Conservation (phyloP, 495 filamentous ascomycete genomes). For the Cenococcum geophilum region DNA sequence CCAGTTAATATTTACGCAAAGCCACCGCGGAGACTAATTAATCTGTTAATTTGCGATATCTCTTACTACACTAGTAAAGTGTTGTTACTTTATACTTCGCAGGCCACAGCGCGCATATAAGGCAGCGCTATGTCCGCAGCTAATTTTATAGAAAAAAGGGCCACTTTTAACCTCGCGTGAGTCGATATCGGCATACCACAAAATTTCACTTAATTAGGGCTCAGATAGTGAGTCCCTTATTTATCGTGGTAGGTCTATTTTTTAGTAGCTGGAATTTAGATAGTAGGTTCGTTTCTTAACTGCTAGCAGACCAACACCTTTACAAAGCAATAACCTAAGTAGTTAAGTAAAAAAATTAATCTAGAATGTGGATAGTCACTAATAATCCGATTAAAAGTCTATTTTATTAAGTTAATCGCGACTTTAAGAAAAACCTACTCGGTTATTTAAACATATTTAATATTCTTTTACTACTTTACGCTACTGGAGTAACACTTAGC, state of each 20-base stretch:
- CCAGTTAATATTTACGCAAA: no score
- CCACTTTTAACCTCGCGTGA: no score
- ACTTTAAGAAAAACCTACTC: neutral
- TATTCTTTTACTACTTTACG: neutral
- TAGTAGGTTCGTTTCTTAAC: neutral
- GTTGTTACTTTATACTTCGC: no score
- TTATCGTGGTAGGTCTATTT: neutral
- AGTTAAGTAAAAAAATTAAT: neutral
- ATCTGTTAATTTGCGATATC: no score
- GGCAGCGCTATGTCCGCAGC: no score
- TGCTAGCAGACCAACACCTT: neutral
- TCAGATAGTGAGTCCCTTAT: neutral
- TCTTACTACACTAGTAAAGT: no score
- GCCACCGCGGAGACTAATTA: no score
- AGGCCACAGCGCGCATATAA: no score
- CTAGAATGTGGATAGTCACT: neutral
- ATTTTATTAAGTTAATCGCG: neutral
- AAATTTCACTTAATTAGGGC: neutral
- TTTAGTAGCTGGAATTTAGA: neutral
- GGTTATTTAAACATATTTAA: neutral
- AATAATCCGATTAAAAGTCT: neutral
- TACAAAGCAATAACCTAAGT: neutral
- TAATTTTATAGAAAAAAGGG: no score
- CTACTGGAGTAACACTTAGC: neutral
- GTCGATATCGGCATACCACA: no score